Conservation (phyloP, 2,329 filamentous ascomycete genomes). For the Ascochyta koolunga region DNA sequence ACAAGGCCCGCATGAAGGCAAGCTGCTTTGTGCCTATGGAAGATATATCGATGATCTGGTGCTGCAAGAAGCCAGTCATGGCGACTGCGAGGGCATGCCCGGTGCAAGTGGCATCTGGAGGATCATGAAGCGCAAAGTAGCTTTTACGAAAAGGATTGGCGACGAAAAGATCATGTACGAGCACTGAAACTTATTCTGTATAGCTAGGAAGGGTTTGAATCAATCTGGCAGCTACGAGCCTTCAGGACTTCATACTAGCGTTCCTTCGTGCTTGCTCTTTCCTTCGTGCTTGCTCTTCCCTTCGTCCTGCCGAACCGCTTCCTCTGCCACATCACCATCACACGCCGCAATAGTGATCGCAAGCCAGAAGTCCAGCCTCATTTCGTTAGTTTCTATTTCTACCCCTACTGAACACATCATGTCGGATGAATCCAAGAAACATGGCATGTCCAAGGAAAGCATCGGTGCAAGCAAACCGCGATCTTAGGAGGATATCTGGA, state of each 20-base stretch:
- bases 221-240: neutral
- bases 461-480: neutral
- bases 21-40: conserved; percentile 51
- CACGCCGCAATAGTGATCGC: neutral
- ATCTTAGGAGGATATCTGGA: neutral
- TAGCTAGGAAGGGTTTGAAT: neutral
- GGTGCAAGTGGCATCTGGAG: conserved; percentile 51
- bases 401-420: neutral
- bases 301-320: neutral
- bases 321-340: neutral
- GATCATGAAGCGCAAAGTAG: conserved; percentile 45
- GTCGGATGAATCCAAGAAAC: neutral
- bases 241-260: neutral
- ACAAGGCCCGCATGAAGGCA: conserved; percentile 50
- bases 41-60: conserved; percentile 50
- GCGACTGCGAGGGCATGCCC: conserved; percentile 36
- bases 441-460: neutral
- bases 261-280: neutral
- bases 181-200: conserved; percentile 19
- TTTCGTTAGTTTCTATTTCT: neutral
- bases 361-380: neutral
- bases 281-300: neutral
- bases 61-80: conserved; percentile 26
- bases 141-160: conserved; percentile 46
- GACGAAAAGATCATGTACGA: conserved; percentile 46